These are phyloP conservation scores for Ballota nigra DNA, from an alignment of 257 asterid genomes.

Conservation along the genomic window DNA sequence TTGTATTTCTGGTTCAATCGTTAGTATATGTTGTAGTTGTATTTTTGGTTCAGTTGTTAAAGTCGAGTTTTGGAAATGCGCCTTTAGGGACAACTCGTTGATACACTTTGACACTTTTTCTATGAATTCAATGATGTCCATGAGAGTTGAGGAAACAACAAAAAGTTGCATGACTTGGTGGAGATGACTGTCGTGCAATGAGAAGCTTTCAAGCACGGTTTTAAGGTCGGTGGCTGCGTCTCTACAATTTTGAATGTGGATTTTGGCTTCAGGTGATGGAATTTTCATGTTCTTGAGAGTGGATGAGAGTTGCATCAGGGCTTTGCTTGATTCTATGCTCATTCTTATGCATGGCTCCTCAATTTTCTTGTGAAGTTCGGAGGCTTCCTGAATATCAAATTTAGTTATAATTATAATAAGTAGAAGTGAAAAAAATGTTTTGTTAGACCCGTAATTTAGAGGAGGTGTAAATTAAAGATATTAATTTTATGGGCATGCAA, in stretches of 20 bases:
- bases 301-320: slow-evolving; percentile 36
- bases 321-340: slow-evolving; percentile 44
- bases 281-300: slow-evolving; percentile 33
- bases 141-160: slow-evolving; percentile 41
- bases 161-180: slow-evolving; percentile 35
- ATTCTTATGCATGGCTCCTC: slow-evolving; percentile 27
- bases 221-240: slow-evolving; percentile 38
- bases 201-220: slow-evolving; percentile 18
- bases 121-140: slow-evolving; percentile 37
- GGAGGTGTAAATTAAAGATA: too few relatives aligned
- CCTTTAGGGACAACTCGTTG: slow-evolving; percentile 37
- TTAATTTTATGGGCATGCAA: too few relatives aligned
- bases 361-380: slow-evolving; percentile 16
- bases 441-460: too few relatives aligned
- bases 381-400: slow-evolving; percentile 23
- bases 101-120: slow-evolving; percentile 40
- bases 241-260: slow-evolving; percentile 30
- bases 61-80: slow-evolving; percentile 26
- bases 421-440: too few relatives aligned
- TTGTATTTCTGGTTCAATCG: not conserved
- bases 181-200: slow-evolving; percentile 14
- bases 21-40: not conserved
- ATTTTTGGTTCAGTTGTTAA: not conserved
- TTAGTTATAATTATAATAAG: not conserved
- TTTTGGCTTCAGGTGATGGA: slow-evolving; percentile 25